These are phyloP conservation scores for Mucor velutinosus DNA, from an alignment of 371 early-diverging fungal genomes.

Conservation along the genomic window DNA sequence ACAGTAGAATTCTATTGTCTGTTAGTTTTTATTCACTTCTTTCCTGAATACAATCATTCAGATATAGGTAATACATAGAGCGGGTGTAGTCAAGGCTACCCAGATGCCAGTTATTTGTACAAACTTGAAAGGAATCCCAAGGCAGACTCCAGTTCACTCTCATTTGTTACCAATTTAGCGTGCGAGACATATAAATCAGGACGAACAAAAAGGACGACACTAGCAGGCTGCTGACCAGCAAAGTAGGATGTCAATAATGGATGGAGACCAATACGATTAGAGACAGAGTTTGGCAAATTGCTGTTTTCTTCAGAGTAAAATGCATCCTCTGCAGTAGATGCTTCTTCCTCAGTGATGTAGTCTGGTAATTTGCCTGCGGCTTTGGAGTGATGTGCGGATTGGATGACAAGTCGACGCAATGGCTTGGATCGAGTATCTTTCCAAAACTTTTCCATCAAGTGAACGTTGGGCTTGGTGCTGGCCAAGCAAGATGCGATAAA, in stretches of 20 bases:
- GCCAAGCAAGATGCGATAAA: slow-evolving; percentile 7
- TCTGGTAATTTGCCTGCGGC: neutral
- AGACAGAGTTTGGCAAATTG: slow-evolving; percentile 8
- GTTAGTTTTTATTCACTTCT: no score
- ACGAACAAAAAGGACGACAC: slow-evolving; percentile 12
- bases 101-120: neutral
- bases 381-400: slow-evolving; percentile 16
- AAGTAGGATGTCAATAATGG: slow-evolving; percentile 2
- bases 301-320: slow-evolving; percentile 19
- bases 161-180: slow-evolving; percentile 7
- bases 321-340: slow-evolving; percentile 4
- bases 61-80: no score
- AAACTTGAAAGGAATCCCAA: neutral
- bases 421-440: slow-evolving; percentile 6
- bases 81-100: neutral
- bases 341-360: slow-evolving; percentile 10
- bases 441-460: slow-evolving; percentile 15
- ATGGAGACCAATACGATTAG: slow-evolving; percentile 5
- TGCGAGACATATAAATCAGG: slow-evolving; percentile 24
- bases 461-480: neutral
- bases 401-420: slow-evolving; percentile 9
- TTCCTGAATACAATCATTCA: no score
- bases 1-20: no score
- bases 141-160: neutral
- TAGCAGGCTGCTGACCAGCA: neutral